Percentiles rank a stretch among this genome's conserved stretches.
Conservation (phyloP, 306 rosid species). For the Carpinus viminea region DNA sequence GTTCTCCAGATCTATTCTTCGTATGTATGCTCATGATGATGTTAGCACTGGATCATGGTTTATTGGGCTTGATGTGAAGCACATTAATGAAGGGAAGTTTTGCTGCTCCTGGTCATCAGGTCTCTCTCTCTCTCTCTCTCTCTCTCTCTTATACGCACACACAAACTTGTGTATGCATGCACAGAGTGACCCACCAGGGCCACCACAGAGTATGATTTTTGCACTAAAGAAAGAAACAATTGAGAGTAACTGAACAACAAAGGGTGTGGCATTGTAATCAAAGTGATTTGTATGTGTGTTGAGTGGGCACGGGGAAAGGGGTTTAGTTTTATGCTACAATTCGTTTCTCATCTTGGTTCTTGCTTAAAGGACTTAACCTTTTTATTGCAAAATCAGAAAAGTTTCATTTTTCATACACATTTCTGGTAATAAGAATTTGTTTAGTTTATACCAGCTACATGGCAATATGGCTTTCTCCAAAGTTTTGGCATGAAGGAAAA, state of each 20-base stretch:
- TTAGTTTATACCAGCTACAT: background rate
- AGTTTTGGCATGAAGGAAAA: background rate
- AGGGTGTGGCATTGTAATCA: background rate
- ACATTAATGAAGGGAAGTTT: constrained; percentile 52
- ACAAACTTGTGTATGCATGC: background rate
- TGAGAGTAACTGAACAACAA: background rate
- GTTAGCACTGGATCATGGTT: constrained; percentile 75
- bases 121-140: constrained; percentile 34
- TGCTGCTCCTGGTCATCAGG: constrained; percentile 71
- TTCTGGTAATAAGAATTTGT: background rate
- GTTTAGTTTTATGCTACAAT: background rate
- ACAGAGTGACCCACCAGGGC: background rate
- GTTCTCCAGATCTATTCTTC: constrained; percentile 55
- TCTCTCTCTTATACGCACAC: background rate
- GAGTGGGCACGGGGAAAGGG: background rate
- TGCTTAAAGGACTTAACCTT: background rate
- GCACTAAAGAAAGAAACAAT: background rate
- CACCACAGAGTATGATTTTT: background rate
- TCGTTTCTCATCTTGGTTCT: background rate
- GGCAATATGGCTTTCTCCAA: background rate
- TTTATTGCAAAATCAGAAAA: background rate
- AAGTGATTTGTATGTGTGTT: background rate
- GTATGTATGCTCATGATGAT: constrained; percentile 69
- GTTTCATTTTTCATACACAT: background rate
- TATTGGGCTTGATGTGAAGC: constrained; percentile 66